phyloP scores from a whole-genome alignment of 805 yeast genomes.

The Wickerhamiella musiphila region DNA sequence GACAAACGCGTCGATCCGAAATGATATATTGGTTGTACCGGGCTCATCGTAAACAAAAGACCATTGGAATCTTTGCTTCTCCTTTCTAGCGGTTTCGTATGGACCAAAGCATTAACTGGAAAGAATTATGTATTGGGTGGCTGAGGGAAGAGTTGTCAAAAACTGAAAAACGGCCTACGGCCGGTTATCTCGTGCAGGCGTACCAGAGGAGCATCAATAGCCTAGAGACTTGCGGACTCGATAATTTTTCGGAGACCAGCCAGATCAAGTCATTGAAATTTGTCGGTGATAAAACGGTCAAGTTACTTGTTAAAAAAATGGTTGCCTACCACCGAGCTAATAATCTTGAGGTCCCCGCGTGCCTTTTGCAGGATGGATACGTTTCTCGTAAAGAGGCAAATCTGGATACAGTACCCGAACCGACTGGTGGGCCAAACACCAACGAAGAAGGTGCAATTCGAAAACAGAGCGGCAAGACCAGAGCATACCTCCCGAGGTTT shows the following conservation, averaged over 20 bases:
- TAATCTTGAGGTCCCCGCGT: constrained; percentile 30
- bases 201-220: constrained; percentile 7
- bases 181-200: constrained; percentile 1
- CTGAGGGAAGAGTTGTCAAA: constrained; percentile 13
- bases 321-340: constrained; percentile 38
- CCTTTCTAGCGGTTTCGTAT: neutral
- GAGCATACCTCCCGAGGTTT: constrained; percentile 14
- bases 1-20: too few relatives aligned
- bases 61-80: too few relatives aligned
- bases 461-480: constrained; percentile 1
- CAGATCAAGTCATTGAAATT: constrained; percentile 43
- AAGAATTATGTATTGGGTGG: constrained; percentile 17
- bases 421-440: neutral
- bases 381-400: too few relatives aligned
- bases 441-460: constrained; percentile 4
- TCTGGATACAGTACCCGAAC: too few relatives aligned
- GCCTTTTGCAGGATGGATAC: constrained; percentile 6
- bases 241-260: constrained; percentile 23
- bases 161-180: constrained; percentile 7
- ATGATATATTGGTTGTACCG: too few relatives aligned
- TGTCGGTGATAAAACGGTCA: constrained; percentile 57
- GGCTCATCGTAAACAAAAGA: too few relatives aligned
- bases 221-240: neutral
- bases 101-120: constrained; percentile 12
- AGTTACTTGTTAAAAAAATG: constrained; percentile 30